Evolutionary conservation across 345 rosid genomes (phyloP).

Genomic region (Pseudoturritis turrita): DNA sequence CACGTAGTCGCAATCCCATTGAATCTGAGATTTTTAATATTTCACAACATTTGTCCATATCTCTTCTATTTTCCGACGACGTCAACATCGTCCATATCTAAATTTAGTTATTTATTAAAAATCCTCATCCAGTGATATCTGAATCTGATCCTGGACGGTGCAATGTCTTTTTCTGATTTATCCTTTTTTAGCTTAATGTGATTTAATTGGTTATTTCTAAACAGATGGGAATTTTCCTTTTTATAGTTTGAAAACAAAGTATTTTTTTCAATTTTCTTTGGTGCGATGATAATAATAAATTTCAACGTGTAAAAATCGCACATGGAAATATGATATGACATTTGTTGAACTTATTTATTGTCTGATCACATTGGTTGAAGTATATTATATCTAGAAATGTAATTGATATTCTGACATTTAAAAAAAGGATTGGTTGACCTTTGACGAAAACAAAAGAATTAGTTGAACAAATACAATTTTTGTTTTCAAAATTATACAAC

Average conservation of each 20-base stretch:
- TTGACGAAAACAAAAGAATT: neutral
- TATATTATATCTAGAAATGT: neutral
- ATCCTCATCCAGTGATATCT: neutral
- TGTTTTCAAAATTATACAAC: neutral
- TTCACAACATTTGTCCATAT: neutral
- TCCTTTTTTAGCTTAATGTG: too few species aligned
- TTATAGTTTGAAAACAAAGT: too few species aligned
- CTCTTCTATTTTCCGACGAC: neutral
- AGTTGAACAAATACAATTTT: neutral
- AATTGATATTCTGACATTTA: neutral
- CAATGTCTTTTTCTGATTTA: conserved; percentile 3
- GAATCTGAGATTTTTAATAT: neutral
- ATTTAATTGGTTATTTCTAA: too few species aligned
- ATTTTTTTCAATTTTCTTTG: too few species aligned
- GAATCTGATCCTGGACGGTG: conserved; percentile 22
- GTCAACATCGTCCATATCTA: conserved; percentile 8
- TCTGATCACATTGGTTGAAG: conserved; percentile 2
- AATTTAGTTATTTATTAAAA: neutral
- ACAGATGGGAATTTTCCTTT: too few species aligned
- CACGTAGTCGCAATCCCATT: conserved; percentile 10
- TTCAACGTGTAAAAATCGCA: neutral
- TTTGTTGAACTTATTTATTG: neutral
- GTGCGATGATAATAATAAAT: neutral
- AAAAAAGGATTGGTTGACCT: neutral
- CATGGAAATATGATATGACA: neutral